Evolutionary conservation across 2,329 filamentous ascomycete genomes (phyloP).

Genomic region (Aspergillus neotritici): DNA sequence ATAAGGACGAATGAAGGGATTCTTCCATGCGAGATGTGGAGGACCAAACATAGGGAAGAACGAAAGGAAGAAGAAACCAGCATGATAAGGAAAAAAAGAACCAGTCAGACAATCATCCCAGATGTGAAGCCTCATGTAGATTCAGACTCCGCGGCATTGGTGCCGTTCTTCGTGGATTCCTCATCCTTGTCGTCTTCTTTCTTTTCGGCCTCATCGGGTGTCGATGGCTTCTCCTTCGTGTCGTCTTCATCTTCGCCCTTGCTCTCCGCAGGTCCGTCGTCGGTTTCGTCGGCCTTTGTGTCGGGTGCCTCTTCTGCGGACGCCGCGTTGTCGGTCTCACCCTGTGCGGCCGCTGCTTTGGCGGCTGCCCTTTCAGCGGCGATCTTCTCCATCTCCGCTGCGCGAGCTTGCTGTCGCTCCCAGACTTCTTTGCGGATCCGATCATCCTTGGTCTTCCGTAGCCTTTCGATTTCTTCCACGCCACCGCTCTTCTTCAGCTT

Average conservation of each 20-base stretch:
- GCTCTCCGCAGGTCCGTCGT: neutral
- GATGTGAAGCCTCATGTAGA: too few relatives aligned
- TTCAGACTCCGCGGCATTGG: too few relatives aligned
- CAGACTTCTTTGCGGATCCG: constrained; percentile 70
- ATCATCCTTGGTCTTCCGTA: constrained; percentile 80
- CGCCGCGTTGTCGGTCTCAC: constrained; percentile 11
- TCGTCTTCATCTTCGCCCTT: too few relatives aligned
- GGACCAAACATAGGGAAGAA: too few relatives aligned
- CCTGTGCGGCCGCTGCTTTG: constrained; percentile 20
- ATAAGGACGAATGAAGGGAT: too few relatives aligned
- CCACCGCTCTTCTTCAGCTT: constrained; percentile 95
- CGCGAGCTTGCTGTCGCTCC: constrained; percentile 49
- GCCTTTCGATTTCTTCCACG: constrained; percentile 85
- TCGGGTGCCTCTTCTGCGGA: constrained; percentile 7
- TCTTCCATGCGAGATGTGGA: too few relatives aligned
- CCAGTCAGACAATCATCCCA: too few relatives aligned
- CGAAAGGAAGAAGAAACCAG: too few relatives aligned
- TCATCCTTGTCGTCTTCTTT: too few relatives aligned
- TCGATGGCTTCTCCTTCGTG: neutral
- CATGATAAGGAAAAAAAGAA: too few relatives aligned
- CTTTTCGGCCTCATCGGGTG: too few relatives aligned
- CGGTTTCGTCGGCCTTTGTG: constrained; percentile 3
- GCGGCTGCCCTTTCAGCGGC: constrained; percentile 26
- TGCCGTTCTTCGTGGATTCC: too few relatives aligned
- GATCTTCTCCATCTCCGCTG: constrained; percentile 44